Base-by-base conservation (phyloP, 2,329 filamentous ascomycete genomes). In the Aspergillus quadrilineatus region DNA sequence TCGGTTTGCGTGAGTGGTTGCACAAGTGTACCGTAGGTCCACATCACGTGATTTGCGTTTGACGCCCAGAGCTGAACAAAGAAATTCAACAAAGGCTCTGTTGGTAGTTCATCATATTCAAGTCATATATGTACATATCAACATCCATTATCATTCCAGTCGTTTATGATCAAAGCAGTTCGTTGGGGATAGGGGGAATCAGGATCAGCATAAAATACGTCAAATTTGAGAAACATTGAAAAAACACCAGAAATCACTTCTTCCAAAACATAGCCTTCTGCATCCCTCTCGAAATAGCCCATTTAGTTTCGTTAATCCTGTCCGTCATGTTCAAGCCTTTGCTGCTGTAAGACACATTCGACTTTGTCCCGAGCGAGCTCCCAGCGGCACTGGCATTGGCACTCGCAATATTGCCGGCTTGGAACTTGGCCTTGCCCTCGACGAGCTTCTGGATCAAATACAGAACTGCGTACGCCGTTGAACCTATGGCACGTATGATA, bases 401-500 rank as follows among this genome's bases (percentile, higher is more conserved):
- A 34, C 64, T 63, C 1, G 65, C 62, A 15, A 74, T 65, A 36
- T 73, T 73, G 0, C 73, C 73, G 0, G 73, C 72, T 4, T 73
- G 66, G 56, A 77, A 76, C 71, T 86, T 87, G 63, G 96, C 84
- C 65, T 90, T 86, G 0, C 92, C 93, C 74, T 99, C 93, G 37
- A 94, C 90, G 37, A 95, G 80, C 68, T 87, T 88, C 70, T 96
- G 93, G 54, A 99, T 77, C 34, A 87, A 78, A 69, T 95, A 93
- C 68, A 97, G 86, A 57, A 97, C 73, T 2, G 90, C 87, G 76
- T 95, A 99, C 0, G 90, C 84, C 0, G 86, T 87, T 8, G 84
- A 88, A 0, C 94, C 94, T 1, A 97, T 73, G 0, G 91, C 92
- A 61, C 94, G 85, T 81, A 99, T 96, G 6, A 94, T 78, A 1